Evolutionary conservation across 2,329 filamentous ascomycete genomes (phyloP).

Genomic region (Diaporthe ilicicola): DNA sequence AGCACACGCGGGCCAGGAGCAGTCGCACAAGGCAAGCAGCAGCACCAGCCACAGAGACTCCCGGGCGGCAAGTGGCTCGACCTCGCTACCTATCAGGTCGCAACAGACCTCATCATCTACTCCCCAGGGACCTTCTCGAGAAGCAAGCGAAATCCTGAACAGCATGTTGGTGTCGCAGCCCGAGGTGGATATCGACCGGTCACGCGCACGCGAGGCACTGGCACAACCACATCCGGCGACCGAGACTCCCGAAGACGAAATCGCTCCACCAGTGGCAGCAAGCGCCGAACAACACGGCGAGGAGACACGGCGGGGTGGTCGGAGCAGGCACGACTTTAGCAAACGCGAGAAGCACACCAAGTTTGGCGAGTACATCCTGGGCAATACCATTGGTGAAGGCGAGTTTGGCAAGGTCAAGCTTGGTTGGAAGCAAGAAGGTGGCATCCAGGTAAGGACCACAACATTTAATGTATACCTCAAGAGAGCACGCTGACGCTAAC

Average conservation of each 20-base stretch:
- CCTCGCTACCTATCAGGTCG: constrained; percentile 55
- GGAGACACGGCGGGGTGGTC: constrained; percentile 57
- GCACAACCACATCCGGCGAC: constrained; percentile 53
- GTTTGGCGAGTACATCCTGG: constrained; percentile 95
- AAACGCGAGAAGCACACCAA: constrained; percentile 79
- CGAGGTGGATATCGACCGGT: constrained; percentile 75
- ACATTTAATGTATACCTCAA: constrained; percentile 32
- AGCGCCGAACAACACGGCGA: constrained; percentile 50
- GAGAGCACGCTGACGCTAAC: not conserved
- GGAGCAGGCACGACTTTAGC: constrained; percentile 69
- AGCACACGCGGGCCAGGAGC: constrained; percentile 49
- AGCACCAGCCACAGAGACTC: constrained; percentile 50
- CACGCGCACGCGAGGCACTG: constrained; percentile 74
- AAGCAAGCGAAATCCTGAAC: constrained; percentile 82
- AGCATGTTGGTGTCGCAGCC: constrained; percentile 80
- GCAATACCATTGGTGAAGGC: constrained; percentile 95
- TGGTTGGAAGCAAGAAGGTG: constrained; percentile 96
- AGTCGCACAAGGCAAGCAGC: constrained; percentile 48
- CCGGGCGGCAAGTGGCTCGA: constrained; percentile 40
- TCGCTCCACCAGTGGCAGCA: constrained; percentile 53
- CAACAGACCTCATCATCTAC: constrained; percentile 58
- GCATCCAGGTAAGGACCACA: constrained; percentile 69
- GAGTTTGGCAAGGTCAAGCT: constrained; percentile 99
- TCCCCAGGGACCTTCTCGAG: constrained; percentile 70
- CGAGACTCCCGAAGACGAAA: constrained; percentile 53